A percentile compares a stretch with the other conserved stretches of the same genome.
Conservation (phyloP, 345 rosid genomes). For the Lepidium didymum region DNA sequence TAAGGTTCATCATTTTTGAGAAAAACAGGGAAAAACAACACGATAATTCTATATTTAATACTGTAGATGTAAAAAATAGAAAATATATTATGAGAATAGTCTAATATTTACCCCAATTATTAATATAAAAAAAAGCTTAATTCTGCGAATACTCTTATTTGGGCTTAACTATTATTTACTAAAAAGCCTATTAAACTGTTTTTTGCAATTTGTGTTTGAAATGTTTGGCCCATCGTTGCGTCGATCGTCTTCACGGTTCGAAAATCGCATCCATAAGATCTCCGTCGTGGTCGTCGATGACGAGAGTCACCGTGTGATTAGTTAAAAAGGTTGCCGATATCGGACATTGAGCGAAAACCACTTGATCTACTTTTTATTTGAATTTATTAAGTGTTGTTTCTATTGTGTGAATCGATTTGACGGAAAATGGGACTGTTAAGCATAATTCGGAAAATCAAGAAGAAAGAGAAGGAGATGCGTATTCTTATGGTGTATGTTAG, state of each 20-base stretch:
- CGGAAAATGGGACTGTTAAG: constrained; percentile 30
- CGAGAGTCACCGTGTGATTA: not conserved
- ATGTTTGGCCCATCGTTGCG: not conserved
- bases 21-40: no score
- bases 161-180: not conserved
- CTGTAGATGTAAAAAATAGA: no score
- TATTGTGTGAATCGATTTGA: not conserved
- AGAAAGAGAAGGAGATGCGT: constrained; percentile 94
- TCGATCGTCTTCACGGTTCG: not conserved
- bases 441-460: constrained; percentile 86
- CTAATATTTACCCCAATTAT: not conserved
- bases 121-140: not conserved
- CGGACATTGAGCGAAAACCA: not conserved
- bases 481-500: constrained; percentile 83
- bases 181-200: not conserved
- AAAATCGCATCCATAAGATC: not conserved
- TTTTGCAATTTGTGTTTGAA: not conserved
- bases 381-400: not conserved
- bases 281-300: not conserved
- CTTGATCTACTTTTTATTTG: not conserved
- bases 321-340: not conserved
- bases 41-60: no score
- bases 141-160: not conserved
- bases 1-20: no score
- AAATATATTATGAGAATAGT: not conserved